Conservation (phyloP, 768 basidiomycete genomes). For the Lactarius vividus region DNA sequence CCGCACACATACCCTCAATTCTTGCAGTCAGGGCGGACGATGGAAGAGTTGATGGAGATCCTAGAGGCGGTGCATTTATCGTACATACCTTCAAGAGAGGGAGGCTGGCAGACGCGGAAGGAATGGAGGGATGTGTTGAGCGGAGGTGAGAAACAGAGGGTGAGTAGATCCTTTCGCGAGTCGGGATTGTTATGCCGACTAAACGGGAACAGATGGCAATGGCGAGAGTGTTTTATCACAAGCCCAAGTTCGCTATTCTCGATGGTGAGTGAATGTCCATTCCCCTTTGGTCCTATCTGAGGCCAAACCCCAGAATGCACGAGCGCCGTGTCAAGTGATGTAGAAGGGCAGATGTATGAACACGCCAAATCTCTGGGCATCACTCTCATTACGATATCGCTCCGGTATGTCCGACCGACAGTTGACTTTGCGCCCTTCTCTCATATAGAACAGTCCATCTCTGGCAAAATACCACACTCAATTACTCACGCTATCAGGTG, state of each 20-base stretch:
- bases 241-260: slow-evolving; percentile 77
- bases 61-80: slow-evolving; percentile 78
- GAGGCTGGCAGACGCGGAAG: slow-evolving; percentile 85
- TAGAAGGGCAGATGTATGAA: slow-evolving; percentile 95
- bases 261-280: slow-evolving; percentile 57
- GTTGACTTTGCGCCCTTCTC: neutral
- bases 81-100: slow-evolving; percentile 84
- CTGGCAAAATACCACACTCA: slow-evolving; percentile 88
- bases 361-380: slow-evolving; percentile 85
- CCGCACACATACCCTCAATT: slow-evolving; percentile 82
- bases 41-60: slow-evolving; percentile 71
- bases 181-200: slow-evolving; percentile 10
- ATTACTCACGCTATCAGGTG: slow-evolving; percentile 75
- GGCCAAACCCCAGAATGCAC: slow-evolving; percentile 68
- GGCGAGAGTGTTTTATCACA: slow-evolving; percentile 90
- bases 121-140: slow-evolving; percentile 97
- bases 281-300: slow-evolving; percentile 13
- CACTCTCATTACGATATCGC: slow-evolving; percentile 89
- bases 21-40: slow-evolving; percentile 54
- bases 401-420: slow-evolving; percentile 50
- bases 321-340: slow-evolving; percentile 92
- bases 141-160: slow-evolving; percentile 95
- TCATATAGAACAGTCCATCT: slow-evolving; percentile 56
- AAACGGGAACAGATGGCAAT: slow-evolving; percentile 67
- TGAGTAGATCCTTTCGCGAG: slow-evolving; percentile 34